Evolutionary conservation across 176 grass and related monocot genomes (phyloP), one percentile per base, ranked within the genome.

Genomic region (Tillandsia leiboldiana): DNA sequence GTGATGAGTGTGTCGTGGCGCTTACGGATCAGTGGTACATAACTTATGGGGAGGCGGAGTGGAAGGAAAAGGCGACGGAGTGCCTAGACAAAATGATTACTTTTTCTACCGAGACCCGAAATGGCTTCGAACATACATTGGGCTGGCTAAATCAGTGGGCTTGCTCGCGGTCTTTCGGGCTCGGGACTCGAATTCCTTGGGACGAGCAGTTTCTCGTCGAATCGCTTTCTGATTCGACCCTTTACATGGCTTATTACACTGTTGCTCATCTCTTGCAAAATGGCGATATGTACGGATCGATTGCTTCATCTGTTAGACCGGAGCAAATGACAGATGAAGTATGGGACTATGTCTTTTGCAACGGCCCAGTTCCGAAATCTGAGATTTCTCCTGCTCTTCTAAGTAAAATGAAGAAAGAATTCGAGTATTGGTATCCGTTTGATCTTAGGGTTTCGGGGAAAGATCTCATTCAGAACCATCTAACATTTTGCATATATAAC

Each of bases 351-450:
- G 71, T 94, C 53, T 94, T 89, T 47, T 86, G 71, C 57, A 64
- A 70, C 70, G 90, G 90, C 22, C 71, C 75, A 22, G 58, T 49
- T 47, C 90, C 90, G 14, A 77, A 82, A 57, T 71, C 78, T 10
- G 68, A 86, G 61, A 89, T 89, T 22, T 72, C 83, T 51, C 58
- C 72, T 51, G 18, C 71, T 62, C 68, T 94, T 10, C 75, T 94
- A 61, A 63, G 72, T 64, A 84, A 82, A 68, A 94, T 94, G 86
- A 89, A 82, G 72, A 73, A 86, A 51, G 83, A 94, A 51, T 94
- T 94, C 86, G 82, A 94, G 48, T 89, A 94, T 51, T 94, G 90
- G 90, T 93, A 93, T 58, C 90, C 86, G 2, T 89, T 90, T 73
- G 91, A 90, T 85, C 73, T 96, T 33, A 82, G 82, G 63, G 82